These are phyloP conservation scores for Boletus tylopilopsis DNA, from an alignment of 768 basidiomycete genomes.

Conservation along the genomic window DNA sequence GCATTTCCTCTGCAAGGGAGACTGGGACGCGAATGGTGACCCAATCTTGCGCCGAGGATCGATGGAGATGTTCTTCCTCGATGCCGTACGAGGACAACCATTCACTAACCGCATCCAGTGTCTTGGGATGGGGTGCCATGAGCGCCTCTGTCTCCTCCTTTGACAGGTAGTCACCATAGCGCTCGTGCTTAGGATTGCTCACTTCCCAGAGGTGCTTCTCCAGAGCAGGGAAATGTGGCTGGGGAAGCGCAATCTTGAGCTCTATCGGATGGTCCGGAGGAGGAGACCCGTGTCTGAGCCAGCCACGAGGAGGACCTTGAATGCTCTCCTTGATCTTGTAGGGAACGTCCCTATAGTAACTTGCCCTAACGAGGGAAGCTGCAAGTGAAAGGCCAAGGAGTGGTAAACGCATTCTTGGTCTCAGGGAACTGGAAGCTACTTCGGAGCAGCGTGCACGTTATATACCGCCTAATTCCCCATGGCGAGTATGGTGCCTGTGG, in stretches of 20 bases:
- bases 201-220: constrained; percentile 54
- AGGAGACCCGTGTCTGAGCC: constrained; percentile 43
- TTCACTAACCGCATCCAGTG: constrained; percentile 49
- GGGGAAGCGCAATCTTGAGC: constrained; percentile 57
- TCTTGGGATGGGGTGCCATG: constrained; percentile 54
- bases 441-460: not conserved
- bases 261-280: constrained; percentile 43
- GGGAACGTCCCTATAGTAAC: constrained; percentile 6
- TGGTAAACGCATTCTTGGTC: constrained; percentile 8
- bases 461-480: constrained; percentile 4
- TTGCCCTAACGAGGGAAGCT: constrained; percentile 11
- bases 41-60: constrained; percentile 71
- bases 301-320: constrained; percentile 41
- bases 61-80: constrained; percentile 40
- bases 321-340: constrained; percentile 49
- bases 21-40: constrained; percentile 57
- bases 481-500: not conserved
- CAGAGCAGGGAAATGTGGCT: constrained; percentile 46
- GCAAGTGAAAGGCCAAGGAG: constrained; percentile 13
- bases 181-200: constrained; percentile 52
- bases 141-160: constrained; percentile 63
- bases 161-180: constrained; percentile 55
- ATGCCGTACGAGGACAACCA: constrained; percentile 63
- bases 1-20: constrained; percentile 59
- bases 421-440: not conserved